Conservation (phyloP, 305 asterid species). For the Petunia hybrid region DNA sequence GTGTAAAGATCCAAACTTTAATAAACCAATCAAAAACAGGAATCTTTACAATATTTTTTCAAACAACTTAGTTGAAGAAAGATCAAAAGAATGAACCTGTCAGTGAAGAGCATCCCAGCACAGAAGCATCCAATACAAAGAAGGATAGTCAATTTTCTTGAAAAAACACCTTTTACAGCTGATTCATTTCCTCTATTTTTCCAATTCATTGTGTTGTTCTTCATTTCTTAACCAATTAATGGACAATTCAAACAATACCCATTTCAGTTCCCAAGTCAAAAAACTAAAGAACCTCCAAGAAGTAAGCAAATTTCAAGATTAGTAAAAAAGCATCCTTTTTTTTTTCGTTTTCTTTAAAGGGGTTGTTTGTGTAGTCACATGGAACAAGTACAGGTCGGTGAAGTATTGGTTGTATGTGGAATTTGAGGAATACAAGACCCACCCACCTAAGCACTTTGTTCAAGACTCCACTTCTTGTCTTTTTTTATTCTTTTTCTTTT, state of each 20-base stretch:
- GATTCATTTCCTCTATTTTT: conserved; percentile 83
- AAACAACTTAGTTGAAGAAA: background rate
- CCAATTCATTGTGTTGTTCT: conserved; percentile 66
- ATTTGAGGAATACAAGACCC: conserved; percentile 33
- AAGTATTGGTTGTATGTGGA: conserved; percentile 37
- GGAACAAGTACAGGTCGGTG: conserved; percentile 22
- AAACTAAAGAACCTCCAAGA: conserved; percentile 27
- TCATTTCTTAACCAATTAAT: conserved; percentile 37
- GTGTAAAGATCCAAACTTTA: background rate
- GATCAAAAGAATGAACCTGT: conserved; percentile 61
- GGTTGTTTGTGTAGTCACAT: conserved; percentile 13
- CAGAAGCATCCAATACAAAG: conserved; percentile 92
- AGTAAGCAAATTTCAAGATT: background rate
- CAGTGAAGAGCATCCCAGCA: conserved; percentile 95
- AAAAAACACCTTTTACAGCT: conserved; percentile 52
- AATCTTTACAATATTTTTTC: background rate
- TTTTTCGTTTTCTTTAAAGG: background rate
- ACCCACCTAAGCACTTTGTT: conserved; percentile 7
- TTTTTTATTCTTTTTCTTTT: background rate
- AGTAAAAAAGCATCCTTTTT: background rate
- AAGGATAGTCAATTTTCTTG: conserved; percentile 70
- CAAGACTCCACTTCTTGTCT: conserved; percentile 18
- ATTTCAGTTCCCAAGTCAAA: conserved; percentile 40
- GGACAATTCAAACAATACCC: conserved; percentile 44
- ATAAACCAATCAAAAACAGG: background rate